These are phyloP conservation scores for Fusarium cyanostomum DNA, from an alignment of 2,329 filamentous ascomycete species.

Conservation along the genomic window DNA sequence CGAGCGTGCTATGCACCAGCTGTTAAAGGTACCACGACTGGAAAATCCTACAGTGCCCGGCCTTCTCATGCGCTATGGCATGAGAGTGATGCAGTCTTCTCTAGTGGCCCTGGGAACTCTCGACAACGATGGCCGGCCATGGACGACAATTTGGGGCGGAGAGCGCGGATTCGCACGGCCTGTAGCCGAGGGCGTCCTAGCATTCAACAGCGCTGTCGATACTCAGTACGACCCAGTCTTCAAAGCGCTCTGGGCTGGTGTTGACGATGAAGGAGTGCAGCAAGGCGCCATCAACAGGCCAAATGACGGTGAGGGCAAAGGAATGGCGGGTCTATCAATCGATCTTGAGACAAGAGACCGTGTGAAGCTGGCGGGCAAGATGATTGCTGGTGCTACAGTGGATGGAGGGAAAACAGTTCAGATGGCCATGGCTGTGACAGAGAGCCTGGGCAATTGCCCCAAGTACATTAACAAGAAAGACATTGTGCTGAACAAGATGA, in stretches of 20 bases:
- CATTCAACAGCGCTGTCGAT: slow-evolving; percentile 70
- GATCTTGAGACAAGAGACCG: slow-evolving; percentile 65
- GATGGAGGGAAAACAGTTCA: slow-evolving; percentile 52
- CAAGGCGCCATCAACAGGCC: slow-evolving; percentile 47
- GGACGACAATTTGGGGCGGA: slow-evolving; percentile 84
- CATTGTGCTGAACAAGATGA: slow-evolving; percentile 59
- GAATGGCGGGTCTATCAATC: slow-evolving; percentile 65
- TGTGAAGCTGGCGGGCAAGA: slow-evolving; percentile 76
- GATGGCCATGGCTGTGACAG: slow-evolving; percentile 74
- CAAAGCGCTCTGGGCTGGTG: slow-evolving; percentile 65
- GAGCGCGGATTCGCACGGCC: slow-evolving; percentile 72
- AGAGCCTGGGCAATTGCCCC: slow-evolving; percentile 83
- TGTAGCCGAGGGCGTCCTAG: slow-evolving; percentile 70
- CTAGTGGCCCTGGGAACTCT: slow-evolving; percentile 79
- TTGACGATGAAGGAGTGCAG: slow-evolving; percentile 52
- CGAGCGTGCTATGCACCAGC: slow-evolving; percentile 70
- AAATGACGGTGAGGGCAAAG: slow-evolving; percentile 51
- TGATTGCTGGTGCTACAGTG: slow-evolving; percentile 70
- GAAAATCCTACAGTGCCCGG: slow-evolving; percentile 75
- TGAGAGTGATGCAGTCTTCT: slow-evolving; percentile 69
- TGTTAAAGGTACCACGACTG: slow-evolving; percentile 64
- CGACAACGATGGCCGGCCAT: slow-evolving; percentile 71
- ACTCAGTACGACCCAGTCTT: slow-evolving; percentile 74
- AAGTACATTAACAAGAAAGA: slow-evolving; percentile 85
- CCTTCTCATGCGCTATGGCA: slow-evolving; percentile 68